phyloP scores from a whole-genome alignment of 345 rosid species.

The Moringa oleifera region DNA sequence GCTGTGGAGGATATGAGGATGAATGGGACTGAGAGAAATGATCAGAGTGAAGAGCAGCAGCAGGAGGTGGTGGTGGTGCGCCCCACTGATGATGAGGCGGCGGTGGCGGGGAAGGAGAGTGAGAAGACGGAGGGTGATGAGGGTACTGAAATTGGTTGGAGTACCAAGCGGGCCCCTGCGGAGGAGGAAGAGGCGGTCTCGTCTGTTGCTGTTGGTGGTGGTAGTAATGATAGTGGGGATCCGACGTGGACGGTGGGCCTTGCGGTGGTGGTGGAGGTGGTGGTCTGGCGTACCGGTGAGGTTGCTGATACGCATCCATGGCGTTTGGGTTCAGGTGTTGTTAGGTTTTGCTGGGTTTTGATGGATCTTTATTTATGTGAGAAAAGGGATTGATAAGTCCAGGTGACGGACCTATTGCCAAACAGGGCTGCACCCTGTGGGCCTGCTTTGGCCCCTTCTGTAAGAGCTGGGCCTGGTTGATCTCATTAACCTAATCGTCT shows the following conservation, averaged over 20 bases:
- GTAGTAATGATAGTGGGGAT: constrained; percentile 32
- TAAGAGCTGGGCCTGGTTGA: too few relatives aligned
- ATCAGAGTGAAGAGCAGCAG: neutral
- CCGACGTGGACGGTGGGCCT: constrained; percentile 39
- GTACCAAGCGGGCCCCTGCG: constrained; percentile 40
- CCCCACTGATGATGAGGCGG: constrained; percentile 45
- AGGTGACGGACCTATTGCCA: too few relatives aligned
- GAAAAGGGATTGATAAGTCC: too few relatives aligned
- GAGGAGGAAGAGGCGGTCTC: constrained; percentile 28
- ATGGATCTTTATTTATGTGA: too few relatives aligned
- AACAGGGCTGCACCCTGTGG: too few relatives aligned
- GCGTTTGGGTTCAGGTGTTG: neutral
- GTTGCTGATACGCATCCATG: constrained; percentile 62
- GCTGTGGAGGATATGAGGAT: constrained; percentile 31
- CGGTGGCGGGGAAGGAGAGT: constrained; percentile 50
- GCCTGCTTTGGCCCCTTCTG: too few relatives aligned
- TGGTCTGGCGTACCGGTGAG: constrained; percentile 42
- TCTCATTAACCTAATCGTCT: too few relatives aligned
- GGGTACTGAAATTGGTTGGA: constrained; percentile 52
- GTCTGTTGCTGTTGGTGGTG: constrained; percentile 21
- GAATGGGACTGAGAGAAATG: constrained; percentile 24
- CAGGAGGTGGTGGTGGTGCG: constrained; percentile 19
- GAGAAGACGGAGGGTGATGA: constrained; percentile 40
- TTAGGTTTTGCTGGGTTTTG: too few relatives aligned
- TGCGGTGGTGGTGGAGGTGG: constrained; percentile 35